Conservation (phyloP, 345 rosid species). For the Pistacia integerrima region DNA sequence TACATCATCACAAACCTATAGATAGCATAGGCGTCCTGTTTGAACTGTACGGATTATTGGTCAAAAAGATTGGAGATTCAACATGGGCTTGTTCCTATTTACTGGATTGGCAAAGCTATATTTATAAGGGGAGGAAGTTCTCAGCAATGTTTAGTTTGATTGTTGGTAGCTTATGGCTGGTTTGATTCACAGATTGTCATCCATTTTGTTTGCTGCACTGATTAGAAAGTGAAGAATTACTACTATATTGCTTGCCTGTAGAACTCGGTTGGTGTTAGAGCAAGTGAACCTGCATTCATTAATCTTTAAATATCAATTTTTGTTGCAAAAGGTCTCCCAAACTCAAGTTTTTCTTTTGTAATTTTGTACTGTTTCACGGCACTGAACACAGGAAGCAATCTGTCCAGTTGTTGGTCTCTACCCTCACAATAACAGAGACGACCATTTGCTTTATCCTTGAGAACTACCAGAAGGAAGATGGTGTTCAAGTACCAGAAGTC, state of each 20-base stretch:
- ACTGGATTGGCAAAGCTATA: neutral
- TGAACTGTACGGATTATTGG: constrained; percentile 84
- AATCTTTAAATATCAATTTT: neutral
- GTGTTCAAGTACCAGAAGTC: constrained; percentile 79
- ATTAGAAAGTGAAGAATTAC: neutral
- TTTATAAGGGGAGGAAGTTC: neutral
- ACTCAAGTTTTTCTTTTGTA: neutral
- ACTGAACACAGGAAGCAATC: constrained; percentile 79
- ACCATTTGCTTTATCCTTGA: constrained; percentile 93
- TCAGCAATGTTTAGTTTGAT: too few species aligned
- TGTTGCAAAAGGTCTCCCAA: too few species aligned
- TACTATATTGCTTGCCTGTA: neutral
- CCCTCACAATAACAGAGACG: constrained; percentile 94
- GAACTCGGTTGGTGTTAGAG: neutral
- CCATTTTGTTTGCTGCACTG: neutral
- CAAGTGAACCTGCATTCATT: neutral
- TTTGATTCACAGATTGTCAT: neutral
- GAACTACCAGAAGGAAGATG: constrained; percentile 80
- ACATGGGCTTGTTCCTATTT: constrained; percentile 53
- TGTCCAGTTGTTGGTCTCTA: constrained; percentile 84
- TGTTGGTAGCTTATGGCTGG: neutral
- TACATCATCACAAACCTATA: constrained; percentile 80
- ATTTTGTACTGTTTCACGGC: constrained; percentile 45
- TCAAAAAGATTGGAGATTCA: constrained; percentile 85
- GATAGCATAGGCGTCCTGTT: constrained; percentile 85